A percentile compares a stretch with the other conserved stretches of the same genome.
These are phyloP conservation scores for Cytospora paraplurivora DNA, from an alignment of 2,329 filamentous ascomycete genomes.

Conservation along the genomic window DNA sequence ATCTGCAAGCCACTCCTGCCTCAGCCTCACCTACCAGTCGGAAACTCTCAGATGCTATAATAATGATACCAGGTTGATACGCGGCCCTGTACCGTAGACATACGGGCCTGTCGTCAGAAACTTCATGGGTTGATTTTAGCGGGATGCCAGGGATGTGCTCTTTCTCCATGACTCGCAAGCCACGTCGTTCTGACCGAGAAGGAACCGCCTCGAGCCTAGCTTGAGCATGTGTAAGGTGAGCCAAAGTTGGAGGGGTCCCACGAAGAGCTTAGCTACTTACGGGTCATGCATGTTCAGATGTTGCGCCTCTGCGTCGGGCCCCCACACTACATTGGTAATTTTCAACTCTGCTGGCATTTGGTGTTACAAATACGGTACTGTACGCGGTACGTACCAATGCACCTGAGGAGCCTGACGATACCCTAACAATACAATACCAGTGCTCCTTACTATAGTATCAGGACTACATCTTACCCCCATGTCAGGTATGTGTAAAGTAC, in stretches of 20 bases:
- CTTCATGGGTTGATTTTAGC: constrained; percentile 13
- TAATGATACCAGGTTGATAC: constrained; percentile 1
- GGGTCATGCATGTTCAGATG: constrained; percentile 12
- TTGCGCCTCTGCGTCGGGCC: constrained; percentile 22
- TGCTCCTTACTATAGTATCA: too few relatives aligned
- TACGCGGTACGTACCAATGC: neutral
- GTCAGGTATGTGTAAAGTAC: too few relatives aligned
- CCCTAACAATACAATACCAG: neutral
- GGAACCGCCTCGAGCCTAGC: constrained; percentile 1
- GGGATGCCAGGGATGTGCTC: constrained; percentile 16
- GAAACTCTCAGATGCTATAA: constrained; percentile 9
- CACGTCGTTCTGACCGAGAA: constrained; percentile 20
- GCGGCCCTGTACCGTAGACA: neutral
- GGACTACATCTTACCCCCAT: too few relatives aligned
- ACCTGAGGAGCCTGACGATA: too few relatives aligned
- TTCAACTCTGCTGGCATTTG: constrained; percentile 13
- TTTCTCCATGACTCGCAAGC: constrained; percentile 14
- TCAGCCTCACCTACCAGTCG: constrained; percentile 16
- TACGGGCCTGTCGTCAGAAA: neutral
- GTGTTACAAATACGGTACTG: neutral
- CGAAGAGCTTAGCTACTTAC: constrained; percentile 6
- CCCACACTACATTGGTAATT: constrained; percentile 22
- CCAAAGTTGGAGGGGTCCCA: neutral
- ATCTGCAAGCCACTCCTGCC: constrained; percentile 24
- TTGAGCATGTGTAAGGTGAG: neutral